Evolutionary conservation across 495 filamentous ascomycete species (phyloP).

Genomic region (Symbiotaphrina buchneri): DNA sequence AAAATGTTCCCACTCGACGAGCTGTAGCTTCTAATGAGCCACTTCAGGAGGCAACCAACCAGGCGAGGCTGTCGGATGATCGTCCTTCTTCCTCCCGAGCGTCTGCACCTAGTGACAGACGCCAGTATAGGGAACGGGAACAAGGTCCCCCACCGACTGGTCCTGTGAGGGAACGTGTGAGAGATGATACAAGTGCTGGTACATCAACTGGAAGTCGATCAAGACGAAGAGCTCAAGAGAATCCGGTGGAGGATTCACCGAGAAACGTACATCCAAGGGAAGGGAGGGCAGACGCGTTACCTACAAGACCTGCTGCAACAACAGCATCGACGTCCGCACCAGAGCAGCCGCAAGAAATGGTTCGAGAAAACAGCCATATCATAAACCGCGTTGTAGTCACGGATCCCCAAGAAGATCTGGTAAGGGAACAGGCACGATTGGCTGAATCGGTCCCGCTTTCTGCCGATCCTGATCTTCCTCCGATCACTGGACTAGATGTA

Average conservation of each 20-base stretch:
- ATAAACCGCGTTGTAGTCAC: slow-evolving; percentile 59
- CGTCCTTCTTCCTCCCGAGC: slow-evolving; percentile 3
- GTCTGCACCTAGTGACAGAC: background rate
- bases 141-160: background rate
- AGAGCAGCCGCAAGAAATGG: slow-evolving; percentile 9
- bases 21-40: background rate
- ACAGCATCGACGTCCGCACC: slow-evolving; percentile 2
- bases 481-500: slow-evolving; percentile 29
- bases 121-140: background rate
- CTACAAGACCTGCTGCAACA: slow-evolving; percentile 6
- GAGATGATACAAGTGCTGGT: slow-evolving; percentile 1
- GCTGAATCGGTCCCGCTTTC: slow-evolving; percentile 33
- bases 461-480: slow-evolving; percentile 20
- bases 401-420: slow-evolving; percentile 58
- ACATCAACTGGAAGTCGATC: slow-evolving; percentile 13
- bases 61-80: slow-evolving; percentile 4
- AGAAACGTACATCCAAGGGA: slow-evolving; percentile 26
- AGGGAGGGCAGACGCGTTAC: slow-evolving; percentile 18
- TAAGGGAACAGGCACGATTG: slow-evolving; percentile 51
- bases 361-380: slow-evolving; percentile 16
- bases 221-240: slow-evolving; percentile 24
- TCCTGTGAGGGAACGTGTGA: slow-evolving; percentile 1
- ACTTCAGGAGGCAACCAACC: background rate
- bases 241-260: too few species aligned
- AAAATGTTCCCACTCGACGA: background rate